Conservation (phyloP, 208 protist genomes). For the Wallacemonas sp. region DNA sequence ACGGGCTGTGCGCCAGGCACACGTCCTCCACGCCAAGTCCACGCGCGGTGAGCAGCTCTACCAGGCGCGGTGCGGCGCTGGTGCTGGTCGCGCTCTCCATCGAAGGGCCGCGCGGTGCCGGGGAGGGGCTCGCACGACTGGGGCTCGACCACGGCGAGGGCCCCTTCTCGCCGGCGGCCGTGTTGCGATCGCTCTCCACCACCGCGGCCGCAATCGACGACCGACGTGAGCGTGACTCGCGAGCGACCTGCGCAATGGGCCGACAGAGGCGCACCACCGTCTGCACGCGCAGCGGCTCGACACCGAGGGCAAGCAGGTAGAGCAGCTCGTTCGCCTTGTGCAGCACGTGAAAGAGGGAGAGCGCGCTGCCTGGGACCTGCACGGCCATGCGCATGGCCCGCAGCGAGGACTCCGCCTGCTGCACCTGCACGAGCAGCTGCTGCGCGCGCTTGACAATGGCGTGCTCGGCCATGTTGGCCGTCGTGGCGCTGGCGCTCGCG, state of each 20-base stretch:
- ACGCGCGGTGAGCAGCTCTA: conserved; percentile 21
- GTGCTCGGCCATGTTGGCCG: conserved; percentile 19
- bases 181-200: conserved; percentile 2
- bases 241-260: conserved; percentile 7
- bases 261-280: conserved; percentile 23
- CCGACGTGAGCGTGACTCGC: conserved; percentile 1
- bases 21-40: conserved; percentile 26
- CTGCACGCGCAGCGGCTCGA: conserved; percentile 29
- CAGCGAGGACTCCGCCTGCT: conserved; percentile 46
- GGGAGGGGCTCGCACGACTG: neutral
- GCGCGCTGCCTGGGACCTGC: conserved; percentile 34
- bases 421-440: conserved; percentile 48
- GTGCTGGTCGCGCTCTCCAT: neutral
- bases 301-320: conserved; percentile 36
- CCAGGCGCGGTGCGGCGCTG: conserved; percentile 6
- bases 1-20: conserved; percentile 44
- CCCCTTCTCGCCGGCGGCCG: neutral
- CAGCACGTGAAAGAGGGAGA: conserved; percentile 55
- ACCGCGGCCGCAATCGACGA: neutral
- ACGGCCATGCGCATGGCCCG: conserved; percentile 26
- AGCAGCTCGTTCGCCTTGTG: conserved; percentile 73
- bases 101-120: neutral
- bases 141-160: neutral
- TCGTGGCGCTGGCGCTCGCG: neutral
- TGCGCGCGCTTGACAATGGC: conserved; percentile 42